A percentile compares a stretch with the other conserved stretches of the same genome.
phyloP scores from a whole-genome alignment of 2,329 filamentous ascomycete genomes.

The Trichoderma oligosporum region DNA sequence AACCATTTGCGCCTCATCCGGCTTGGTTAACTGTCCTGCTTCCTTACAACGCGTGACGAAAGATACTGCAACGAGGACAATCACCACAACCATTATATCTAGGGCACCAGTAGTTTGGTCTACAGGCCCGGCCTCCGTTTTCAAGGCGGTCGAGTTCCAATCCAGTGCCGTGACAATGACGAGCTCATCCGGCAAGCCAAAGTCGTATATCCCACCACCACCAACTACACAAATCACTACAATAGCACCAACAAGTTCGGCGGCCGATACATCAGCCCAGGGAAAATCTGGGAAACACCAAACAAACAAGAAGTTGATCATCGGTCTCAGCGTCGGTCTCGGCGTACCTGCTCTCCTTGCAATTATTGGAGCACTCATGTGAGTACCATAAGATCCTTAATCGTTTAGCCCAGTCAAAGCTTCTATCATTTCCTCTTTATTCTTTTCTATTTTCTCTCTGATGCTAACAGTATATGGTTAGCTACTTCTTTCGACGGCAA shows the following conservation, averaged over 20 bases:
- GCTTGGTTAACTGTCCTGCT: constrained; percentile 47
- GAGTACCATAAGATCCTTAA: constrained; percentile 28
- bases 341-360: constrained; percentile 39
- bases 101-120: constrained; percentile 31
- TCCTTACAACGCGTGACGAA: constrained; percentile 46
- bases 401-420: no score
- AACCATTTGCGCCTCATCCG: constrained; percentile 41
- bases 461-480: neutral
- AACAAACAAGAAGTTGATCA: constrained; percentile 43
- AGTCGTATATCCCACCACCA: constrained; percentile 39
- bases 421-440: neutral
- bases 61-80: constrained; percentile 37
- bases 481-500: constrained; percentile 1
- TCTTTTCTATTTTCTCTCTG: no score
- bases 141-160: constrained; percentile 42
- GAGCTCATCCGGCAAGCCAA: constrained; percentile 39
- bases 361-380: constrained; percentile 31
- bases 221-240: neutral
- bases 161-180: constrained; percentile 28
- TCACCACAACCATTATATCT: constrained; percentile 39
- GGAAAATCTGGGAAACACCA: constrained; percentile 24
- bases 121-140: constrained; percentile 25
- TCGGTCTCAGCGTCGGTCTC: constrained; percentile 47
- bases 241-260: neutral
- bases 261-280: neutral